Evolutionary conservation across 2,329 filamentous ascomycete genomes (phyloP).

Genomic region (Botryosphaeria dothidea): DNA sequence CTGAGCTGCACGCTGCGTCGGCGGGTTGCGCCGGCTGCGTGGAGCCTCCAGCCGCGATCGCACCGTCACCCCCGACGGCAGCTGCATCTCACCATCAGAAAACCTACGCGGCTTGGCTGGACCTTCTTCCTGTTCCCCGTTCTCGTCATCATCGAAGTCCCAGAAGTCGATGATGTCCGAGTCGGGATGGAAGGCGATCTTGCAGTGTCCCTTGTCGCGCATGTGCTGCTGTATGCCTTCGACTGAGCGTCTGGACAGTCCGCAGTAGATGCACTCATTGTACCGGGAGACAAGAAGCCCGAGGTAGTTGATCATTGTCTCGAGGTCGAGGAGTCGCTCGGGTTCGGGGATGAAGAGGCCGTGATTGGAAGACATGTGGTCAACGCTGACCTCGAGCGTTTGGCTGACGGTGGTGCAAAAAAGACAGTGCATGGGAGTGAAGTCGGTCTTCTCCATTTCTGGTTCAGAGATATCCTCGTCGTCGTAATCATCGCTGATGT

Average conservation of each 20-base stretch:
- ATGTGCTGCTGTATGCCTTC: constrained; percentile 36
- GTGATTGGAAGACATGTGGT: constrained; percentile 32
- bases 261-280: constrained; percentile 40
- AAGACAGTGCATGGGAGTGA: constrained; percentile 28
- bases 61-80: constrained; percentile 27
- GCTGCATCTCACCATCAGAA: constrained; percentile 24
- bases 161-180: constrained; percentile 38
- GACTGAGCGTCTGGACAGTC: constrained; percentile 8
- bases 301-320: constrained; percentile 34
- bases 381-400: background rate
- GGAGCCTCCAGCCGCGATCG: constrained; percentile 21
- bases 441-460: background rate
- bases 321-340: constrained; percentile 28
- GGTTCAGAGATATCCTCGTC: no score
- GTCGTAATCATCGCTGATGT: background rate
- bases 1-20: constrained; percentile 12
- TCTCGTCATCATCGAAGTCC: constrained; percentile 18
- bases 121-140: constrained; percentile 9
- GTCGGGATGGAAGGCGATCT: constrained; percentile 34
- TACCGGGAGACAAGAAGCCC: constrained; percentile 28
- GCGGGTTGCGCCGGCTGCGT: constrained; percentile 20
- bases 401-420: constrained; percentile 30
- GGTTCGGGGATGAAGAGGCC: constrained; percentile 31
- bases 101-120: constrained; percentile 6
- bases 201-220: constrained; percentile 38